Conservation (phyloP, 2,329 filamentous ascomycete species). For the Fusarium miscanthi region DNA sequence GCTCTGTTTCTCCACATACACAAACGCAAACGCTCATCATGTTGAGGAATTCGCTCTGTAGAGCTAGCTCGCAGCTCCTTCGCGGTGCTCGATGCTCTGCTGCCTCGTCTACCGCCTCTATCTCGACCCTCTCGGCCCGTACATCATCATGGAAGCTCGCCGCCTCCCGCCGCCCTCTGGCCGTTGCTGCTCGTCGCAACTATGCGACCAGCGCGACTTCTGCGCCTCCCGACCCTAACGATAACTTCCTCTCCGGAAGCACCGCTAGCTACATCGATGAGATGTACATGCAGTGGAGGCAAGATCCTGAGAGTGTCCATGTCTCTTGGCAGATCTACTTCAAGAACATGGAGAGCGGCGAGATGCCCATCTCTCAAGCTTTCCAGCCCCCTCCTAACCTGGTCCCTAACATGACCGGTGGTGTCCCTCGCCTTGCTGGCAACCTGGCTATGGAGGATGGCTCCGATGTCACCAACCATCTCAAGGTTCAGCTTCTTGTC, state of each 20-base stretch:
- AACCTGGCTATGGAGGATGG: constrained; percentile 75
- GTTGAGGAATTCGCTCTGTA: constrained; percentile 76
- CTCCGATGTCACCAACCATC: constrained; percentile 90
- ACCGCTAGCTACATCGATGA: constrained; percentile 99
- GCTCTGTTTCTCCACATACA: constrained; percentile 35
- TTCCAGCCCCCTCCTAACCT: constrained; percentile 96
- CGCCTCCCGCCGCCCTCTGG: constrained; percentile 60
- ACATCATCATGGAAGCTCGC: constrained; percentile 59
- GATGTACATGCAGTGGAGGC: constrained; percentile 99
- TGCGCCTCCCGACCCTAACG: constrained; percentile 79
- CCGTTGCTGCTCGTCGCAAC: constrained; percentile 61
- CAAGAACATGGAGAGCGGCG: constrained; percentile 97
- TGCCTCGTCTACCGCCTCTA: constrained; percentile 54
- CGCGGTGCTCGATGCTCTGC: constrained; percentile 62
- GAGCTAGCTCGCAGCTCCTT: constrained; percentile 73
- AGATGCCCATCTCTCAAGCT: constrained; percentile 97
- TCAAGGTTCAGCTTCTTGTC: constrained; percentile 97
- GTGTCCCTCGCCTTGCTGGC: constrained; percentile 78
- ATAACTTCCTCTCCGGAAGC: constrained; percentile 96
- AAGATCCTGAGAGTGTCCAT: constrained; percentile 92
- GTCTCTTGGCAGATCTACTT: constrained; percentile 99
- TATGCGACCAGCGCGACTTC: constrained; percentile 66
- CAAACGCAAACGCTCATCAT: constrained; percentile 60
- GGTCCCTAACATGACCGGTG: constrained; percentile 82
- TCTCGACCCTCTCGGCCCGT: constrained; percentile 54